phyloP scores from a whole-genome alignment of 108 stramenopile species.

The Skeletonema menzelii region DNA sequence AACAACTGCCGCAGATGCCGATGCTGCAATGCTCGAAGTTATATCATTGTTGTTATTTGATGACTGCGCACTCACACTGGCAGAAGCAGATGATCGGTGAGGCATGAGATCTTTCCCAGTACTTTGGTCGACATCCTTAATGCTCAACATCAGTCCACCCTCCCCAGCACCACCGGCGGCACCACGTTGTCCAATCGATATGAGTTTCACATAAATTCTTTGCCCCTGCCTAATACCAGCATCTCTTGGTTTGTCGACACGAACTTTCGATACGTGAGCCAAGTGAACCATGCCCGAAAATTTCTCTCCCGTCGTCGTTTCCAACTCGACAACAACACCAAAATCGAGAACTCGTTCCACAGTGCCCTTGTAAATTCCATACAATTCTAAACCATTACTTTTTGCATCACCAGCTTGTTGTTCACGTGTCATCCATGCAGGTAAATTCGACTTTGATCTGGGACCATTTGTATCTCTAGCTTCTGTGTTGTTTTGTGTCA shows the following conservation, averaged over 20 bases:
- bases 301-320: conserved; percentile 16
- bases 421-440: conserved; percentile 85
- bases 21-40: conserved; percentile 12
- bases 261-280: conserved; percentile 65
- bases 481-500: conserved; percentile 52
- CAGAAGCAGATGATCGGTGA: conserved; percentile 55
- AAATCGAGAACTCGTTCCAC: conserved; percentile 90
- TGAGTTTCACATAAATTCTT: conserved; percentile 89
- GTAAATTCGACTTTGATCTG: conserved; percentile 67
- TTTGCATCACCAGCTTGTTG: conserved; percentile 28
- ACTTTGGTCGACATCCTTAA: conserved; percentile 95
- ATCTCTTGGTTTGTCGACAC: conserved; percentile 49
- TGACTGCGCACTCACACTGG: background rate
- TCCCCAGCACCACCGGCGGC: conserved; percentile 37
- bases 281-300: conserved; percentile 91
- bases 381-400: conserved; percentile 49
- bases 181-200: conserved; percentile 64
- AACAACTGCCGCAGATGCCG: conserved; percentile 62
- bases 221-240: conserved; percentile 76
- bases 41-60: conserved; percentile 18
- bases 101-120: conserved; percentile 92
- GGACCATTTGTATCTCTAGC: conserved; percentile 46
- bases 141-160: conserved; percentile 72
- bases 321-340: conserved; percentile 87
- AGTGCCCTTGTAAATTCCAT: conserved; percentile 82